Conservation (phyloP, 2,329 filamentous ascomycete species). For the Pestalotiopsis sp. region DNA sequence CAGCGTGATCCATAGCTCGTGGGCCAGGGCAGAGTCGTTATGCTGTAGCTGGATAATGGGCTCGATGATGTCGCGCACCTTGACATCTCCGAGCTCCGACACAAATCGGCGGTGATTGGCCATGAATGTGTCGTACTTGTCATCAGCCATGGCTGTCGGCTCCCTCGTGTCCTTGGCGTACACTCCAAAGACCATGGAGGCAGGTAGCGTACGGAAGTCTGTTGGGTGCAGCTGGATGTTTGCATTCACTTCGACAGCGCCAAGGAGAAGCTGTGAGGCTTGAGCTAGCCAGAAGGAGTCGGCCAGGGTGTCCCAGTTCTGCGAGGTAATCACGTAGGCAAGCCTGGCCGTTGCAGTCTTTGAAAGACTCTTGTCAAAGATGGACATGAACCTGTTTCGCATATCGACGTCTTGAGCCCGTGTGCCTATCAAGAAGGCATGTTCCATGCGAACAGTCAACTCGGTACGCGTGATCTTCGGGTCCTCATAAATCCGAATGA, state of each 20-base stretch:
- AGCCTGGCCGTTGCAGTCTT: constrained; percentile 87
- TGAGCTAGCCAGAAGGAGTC: constrained; percentile 98
- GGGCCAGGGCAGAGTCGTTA: constrained; percentile 77
- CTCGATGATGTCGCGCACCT: constrained; percentile 85
- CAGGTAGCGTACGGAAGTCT: constrained; percentile 79
- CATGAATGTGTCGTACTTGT: constrained; percentile 80
- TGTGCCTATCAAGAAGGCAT: constrained; percentile 95
- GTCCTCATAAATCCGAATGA: constrained; percentile 98
- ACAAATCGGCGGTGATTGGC: constrained; percentile 81
- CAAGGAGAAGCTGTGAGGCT: constrained; percentile 89
- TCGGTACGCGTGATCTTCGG: constrained; percentile 94
- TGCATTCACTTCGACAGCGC: constrained; percentile 85
- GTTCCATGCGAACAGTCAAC: constrained; percentile 94
- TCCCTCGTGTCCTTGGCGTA: constrained; percentile 71
- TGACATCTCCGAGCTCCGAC: constrained; percentile 80
- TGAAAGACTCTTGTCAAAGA: constrained; percentile 95
- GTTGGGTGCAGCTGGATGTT: constrained; percentile 77
- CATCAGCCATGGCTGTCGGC: constrained; percentile 74
- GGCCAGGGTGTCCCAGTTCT: constrained; percentile 95
- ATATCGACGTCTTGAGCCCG: constrained; percentile 93
- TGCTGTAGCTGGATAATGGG: constrained; percentile 93
- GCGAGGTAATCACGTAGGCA: constrained; percentile 84
- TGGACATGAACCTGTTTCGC: constrained; percentile 94
- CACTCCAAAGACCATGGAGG: constrained; percentile 72
- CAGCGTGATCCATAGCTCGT: constrained; percentile 86